Percentiles rank a stretch among this genome's conserved stretches.
Evolutionary conservation across 225 moss, liverwort and hornwort species (phyloP).

Genomic region (Takakia lepidozioides): DNA sequence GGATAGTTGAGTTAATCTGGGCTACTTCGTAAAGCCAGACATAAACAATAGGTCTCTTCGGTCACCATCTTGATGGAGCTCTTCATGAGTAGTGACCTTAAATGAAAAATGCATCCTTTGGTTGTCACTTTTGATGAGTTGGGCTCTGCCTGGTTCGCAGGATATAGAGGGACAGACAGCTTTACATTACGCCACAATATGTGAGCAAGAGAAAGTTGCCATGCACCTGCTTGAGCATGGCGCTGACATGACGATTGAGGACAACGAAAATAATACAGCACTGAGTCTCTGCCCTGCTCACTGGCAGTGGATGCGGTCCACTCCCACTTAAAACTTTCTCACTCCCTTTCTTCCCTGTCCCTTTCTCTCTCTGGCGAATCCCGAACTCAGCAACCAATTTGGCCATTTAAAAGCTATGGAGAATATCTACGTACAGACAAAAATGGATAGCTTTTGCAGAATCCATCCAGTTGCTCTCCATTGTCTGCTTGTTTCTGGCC

Average conservation of each 20-base stretch:
- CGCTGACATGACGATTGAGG: slow-evolving; percentile 59
- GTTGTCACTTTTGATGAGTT: no score
- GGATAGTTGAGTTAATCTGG: no score
- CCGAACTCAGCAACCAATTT: slow-evolving; percentile 12
- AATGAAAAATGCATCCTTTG: no score
- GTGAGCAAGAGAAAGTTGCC: slow-evolving; percentile 83
- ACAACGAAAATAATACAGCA: slow-evolving; percentile 81
- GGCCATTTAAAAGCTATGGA: slow-evolving; percentile 7
- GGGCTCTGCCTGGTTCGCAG: no score
- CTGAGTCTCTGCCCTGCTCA: slow-evolving; percentile 67
- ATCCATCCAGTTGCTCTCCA: slow-evolving; percentile 16
- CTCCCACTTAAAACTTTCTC: slow-evolving; percentile 20
- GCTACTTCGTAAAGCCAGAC: no score
- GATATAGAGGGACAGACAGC: slow-evolving; percentile 97
- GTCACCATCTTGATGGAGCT: no score
- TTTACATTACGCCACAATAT: slow-evolving; percentile 83
- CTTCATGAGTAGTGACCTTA: no score
- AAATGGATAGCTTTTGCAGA: slow-evolving; percentile 29
- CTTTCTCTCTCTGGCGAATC: slow-evolving; percentile 5
- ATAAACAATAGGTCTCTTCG: no score
- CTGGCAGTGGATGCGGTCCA: slow-evolving; percentile 75
- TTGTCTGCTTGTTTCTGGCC: slow-evolving; percentile 22
- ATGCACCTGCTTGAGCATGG: slow-evolving; percentile 73
- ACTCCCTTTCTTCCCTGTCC: no score
- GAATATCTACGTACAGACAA: slow-evolving; percentile 17